These are phyloP conservation scores for Nidularia sp. DNA, from an alignment of 768 basidiomycete genomes.

Conservation along the genomic window DNA sequence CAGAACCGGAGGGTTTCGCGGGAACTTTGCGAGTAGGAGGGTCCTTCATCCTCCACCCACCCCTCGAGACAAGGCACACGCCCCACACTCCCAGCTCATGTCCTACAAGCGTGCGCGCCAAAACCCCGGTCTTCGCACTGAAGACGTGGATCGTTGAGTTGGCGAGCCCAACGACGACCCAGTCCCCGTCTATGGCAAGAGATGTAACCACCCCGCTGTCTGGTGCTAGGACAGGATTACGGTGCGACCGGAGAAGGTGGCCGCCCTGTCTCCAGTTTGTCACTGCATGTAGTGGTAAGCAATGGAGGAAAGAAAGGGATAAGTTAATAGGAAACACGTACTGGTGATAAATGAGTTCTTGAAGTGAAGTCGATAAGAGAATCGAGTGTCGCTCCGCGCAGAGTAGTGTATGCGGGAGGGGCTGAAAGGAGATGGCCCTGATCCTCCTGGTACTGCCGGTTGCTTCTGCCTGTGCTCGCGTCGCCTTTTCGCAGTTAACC, in stretches of 20 bases:
- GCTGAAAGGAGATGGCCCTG: not conserved
- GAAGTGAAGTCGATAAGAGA: constrained; percentile 71
- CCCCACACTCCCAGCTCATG: constrained; percentile 94
- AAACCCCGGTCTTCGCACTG: constrained; percentile 71
- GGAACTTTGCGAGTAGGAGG: no score
- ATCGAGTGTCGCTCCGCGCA: constrained; percentile 8
- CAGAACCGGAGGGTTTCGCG: no score
- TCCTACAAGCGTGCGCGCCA: constrained; percentile 73
- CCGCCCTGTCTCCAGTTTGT: constrained; percentile 81
- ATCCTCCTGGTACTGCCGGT: constrained; percentile 4
- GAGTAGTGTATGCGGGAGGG: constrained; percentile 1
- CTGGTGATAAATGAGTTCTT: constrained; percentile 69
- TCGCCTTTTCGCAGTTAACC: constrained; percentile 25
- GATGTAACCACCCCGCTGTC: constrained; percentile 79
- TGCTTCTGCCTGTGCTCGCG: not conserved
- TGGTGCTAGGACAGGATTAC: constrained; percentile 34
- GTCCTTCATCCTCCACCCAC: constrained; percentile 30
- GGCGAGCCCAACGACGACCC: constrained; percentile 87
- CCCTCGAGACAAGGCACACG: constrained; percentile 69
- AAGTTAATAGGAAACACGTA: constrained; percentile 24
- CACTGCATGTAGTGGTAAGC: constrained; percentile 35
- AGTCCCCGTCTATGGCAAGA: constrained; percentile 76
- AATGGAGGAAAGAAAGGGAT: constrained; percentile 1
- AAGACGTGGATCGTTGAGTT: constrained; percentile 85
- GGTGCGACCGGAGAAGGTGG: constrained; percentile 61